Percentiles rank a stretch among this genome's conserved stretches.
Conservation (phyloP, 2,329 filamentous ascomycete species). For the Cladosporium sp. region DNA sequence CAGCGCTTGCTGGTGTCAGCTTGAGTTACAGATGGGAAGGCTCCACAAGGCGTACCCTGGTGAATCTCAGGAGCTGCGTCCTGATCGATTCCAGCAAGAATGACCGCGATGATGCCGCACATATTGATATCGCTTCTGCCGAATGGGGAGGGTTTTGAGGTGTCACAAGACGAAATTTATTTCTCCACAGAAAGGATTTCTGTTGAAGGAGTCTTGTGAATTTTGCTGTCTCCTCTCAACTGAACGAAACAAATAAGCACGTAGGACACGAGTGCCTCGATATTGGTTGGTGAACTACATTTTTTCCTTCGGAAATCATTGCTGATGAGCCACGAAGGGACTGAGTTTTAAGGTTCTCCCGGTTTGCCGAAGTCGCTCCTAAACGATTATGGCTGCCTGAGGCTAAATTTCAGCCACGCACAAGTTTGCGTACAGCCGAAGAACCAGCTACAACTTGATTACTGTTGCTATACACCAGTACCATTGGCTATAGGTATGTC, state of each 20-base stretch:
- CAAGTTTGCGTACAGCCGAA: no score
- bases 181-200: neutral
- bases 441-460: no score
- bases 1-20: conserved; percentile 30
- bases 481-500: no score
- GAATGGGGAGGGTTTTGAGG: neutral
- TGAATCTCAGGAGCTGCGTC: conserved; percentile 42
- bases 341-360: no score
- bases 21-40: conserved; percentile 46
- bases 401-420: no score
- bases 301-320: no score
- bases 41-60: conserved; percentile 29
- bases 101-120: conserved; percentile 56
- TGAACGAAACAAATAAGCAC: neutral
- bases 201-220: neutral
- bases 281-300: no score
- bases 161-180: conserved; percentile 1
- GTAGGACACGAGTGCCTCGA: no score
- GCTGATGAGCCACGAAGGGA: no score
- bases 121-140: conserved; percentile 38
- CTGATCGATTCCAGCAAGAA: conserved; percentile 46
- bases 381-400: no score
- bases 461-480: no score
- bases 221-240: conserved; percentile 1
- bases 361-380: no score